Percentiles rank a stretch among this genome's conserved stretches.
Conservation (phyloP, 345 rosid genomes). For the Populus alba region DNA sequence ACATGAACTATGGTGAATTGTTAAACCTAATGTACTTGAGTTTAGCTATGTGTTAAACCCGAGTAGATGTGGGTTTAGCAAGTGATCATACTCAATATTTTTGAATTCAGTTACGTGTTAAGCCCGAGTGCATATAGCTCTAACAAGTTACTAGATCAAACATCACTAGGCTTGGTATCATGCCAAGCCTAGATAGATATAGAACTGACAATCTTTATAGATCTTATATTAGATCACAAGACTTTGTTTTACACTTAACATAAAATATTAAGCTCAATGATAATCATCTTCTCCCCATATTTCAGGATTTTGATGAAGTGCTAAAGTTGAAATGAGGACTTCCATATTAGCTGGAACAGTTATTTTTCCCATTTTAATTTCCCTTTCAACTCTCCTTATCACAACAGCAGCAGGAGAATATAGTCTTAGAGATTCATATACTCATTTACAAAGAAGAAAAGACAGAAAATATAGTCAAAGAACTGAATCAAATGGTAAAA, state of each 20-base stretch:
- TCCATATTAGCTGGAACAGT: slow-evolving; percentile 27
- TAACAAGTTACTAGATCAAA: accelerated
- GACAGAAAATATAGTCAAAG: background rate
- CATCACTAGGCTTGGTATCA: accelerated
- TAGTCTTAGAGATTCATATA: slow-evolving; percentile 41
- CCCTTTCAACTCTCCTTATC: slow-evolving; percentile 19
- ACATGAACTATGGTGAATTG: too few species aligned
- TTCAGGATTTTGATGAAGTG: slow-evolving; percentile 35
- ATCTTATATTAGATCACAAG: too few species aligned
- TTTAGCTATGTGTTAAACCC: too few species aligned
- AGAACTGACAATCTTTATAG: too few species aligned
- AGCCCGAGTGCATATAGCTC: accelerated
- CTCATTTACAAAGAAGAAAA: slow-evolving; percentile 18
- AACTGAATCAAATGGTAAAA: background rate
- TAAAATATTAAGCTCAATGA: too few species aligned
- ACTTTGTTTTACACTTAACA: too few species aligned
- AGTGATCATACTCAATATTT: accelerated
- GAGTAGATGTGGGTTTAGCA: accelerated
- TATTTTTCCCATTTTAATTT: slow-evolving; percentile 30
- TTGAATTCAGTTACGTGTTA: accelerated
- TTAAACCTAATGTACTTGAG: too few species aligned
- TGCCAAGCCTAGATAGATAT: too few species aligned
- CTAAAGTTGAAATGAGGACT: slow-evolving; percentile 11
- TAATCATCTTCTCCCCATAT: slow-evolving; percentile 41
- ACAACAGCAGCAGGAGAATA: slow-evolving; percentile 30